Evolutionary conservation across 352 stramenopile genomes (phyloP), one percentile per base, ranked within the genome.

Genomic region (Globisporangium abappressorium): DNA sequence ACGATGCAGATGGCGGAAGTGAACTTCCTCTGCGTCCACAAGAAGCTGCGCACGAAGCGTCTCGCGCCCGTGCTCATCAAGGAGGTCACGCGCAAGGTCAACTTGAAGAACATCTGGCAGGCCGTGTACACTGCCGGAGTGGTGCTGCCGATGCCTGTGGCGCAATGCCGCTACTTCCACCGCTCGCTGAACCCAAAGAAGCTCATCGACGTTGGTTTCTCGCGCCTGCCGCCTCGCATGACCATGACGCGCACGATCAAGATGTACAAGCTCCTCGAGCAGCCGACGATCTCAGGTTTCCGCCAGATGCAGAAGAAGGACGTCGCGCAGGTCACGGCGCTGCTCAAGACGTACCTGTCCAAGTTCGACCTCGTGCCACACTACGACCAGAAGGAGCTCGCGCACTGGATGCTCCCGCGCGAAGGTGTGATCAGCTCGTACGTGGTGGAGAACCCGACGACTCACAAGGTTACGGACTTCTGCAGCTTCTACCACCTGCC

Each of bases 11-110:
- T 93, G 77, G 96, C 97, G 2, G 96, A 99, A 78, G 98, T 99
- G 69, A 99, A 99, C 78, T 99, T 99, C 75, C 81, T 99, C 7
- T 99, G 98, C 76, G 96, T 99, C 15, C 97, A 99, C 87, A 99
- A 99, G 83, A 99, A 98, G 74, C 79, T 99, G 15, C 82, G 95
- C 22, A 80, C 83, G n/a, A 98, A 98, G 82, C 90, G 97, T 5
- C 74, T 99, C 11, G 97, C 98, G 11, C 98, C 98, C 0, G 97
- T 99, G 43, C 80, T 99, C 0, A 99, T 99, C 79, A 99, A 99
- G 82, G 98, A 99, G 77, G 97, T 99, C 57, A 99, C 98, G 20
- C 82, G 98, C 22, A 80, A 97, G 33, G 97, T 99, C 14, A 99
- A 99, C 77, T 70, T 97, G n/a, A 87, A 70, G 33, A 64, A 97